These are phyloP conservation scores for Alternaria arborescens DNA, from an alignment of 2,329 filamentous ascomycete genomes.

Conservation along the genomic window DNA sequence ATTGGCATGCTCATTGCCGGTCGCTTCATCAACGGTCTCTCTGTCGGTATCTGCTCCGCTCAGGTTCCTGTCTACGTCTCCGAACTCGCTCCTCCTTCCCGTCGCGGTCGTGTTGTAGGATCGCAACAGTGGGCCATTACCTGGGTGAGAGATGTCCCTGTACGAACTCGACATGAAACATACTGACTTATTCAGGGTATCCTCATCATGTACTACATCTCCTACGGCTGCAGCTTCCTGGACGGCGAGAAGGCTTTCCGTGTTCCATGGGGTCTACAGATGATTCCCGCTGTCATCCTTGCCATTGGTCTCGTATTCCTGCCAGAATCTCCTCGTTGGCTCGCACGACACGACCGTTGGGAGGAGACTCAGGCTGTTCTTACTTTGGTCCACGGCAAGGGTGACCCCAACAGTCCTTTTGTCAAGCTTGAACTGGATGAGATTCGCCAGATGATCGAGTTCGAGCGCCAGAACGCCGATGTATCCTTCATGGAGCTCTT, in stretches of 20 bases:
- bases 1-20: constrained; percentile 76
- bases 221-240: constrained; percentile 49
- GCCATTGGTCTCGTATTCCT: constrained; percentile 62
- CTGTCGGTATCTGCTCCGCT: constrained; percentile 75
- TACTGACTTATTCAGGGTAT: constrained; percentile 45
- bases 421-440: constrained; percentile 74
- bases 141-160: constrained; percentile 48
- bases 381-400: constrained; percentile 59
- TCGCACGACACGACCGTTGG: constrained; percentile 57
- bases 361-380: constrained; percentile 55
- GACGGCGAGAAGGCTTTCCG: constrained; percentile 47
- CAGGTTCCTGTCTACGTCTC: constrained; percentile 75
- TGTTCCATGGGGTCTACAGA: constrained; percentile 51
- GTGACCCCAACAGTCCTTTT: constrained; percentile 70
- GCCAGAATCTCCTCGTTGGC: constrained; percentile 57
- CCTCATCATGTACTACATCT: constrained; percentile 46
- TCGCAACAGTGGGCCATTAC: constrained; percentile 80
- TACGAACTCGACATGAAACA: too few species aligned
- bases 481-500: constrained; percentile 77
- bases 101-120: constrained; percentile 72
- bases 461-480: constrained; percentile 74
- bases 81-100: constrained; percentile 67
- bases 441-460: constrained; percentile 76
- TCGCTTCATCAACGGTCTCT: constrained; percentile 75
- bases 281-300: constrained; percentile 49